Evolutionary conservation across 805 yeast species (phyloP).

Genomic region (Groenewaldozyma tartarivorans): DNA sequence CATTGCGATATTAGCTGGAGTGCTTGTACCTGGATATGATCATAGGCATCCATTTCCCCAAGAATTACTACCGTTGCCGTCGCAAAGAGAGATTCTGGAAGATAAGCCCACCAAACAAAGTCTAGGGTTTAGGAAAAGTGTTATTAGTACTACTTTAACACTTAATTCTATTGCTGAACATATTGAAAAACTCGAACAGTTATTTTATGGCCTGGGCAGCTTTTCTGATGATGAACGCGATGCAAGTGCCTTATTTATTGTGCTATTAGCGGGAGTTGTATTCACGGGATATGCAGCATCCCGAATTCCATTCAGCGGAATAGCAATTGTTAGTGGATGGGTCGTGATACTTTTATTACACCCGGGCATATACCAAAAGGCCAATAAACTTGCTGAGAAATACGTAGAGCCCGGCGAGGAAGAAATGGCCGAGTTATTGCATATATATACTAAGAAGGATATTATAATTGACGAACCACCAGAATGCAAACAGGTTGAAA

Average conservation of each 20-base stretch:
- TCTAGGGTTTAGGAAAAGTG: conserved; percentile 1
- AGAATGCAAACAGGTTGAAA: conserved; percentile 52
- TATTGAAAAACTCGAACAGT: conserved; percentile 43
- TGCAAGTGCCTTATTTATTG: conserved; percentile 51
- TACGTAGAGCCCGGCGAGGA: conserved; percentile 21
- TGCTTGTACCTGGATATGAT: conserved; percentile 63
- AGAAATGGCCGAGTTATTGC: conserved; percentile 26
- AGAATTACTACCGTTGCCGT: conserved; percentile 18
- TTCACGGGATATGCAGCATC: conserved; percentile 34
- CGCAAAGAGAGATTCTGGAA: neutral
- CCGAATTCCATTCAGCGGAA: conserved; percentile 46
- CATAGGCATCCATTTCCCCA: conserved; percentile 49
- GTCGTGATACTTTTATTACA: conserved; percentile 41
- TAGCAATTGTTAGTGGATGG: conserved; percentile 57
- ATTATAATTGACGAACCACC: conserved; percentile 57
- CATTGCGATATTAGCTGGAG: conserved; percentile 41
- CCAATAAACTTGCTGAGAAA: conserved; percentile 20
- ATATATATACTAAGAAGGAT: conserved; percentile 34
- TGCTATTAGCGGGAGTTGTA: conserved; percentile 6
- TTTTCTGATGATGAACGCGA: conserved; percentile 54
- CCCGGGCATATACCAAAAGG: conserved; percentile 38
- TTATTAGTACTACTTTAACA: conserved; percentile 5
- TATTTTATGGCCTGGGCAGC: conserved; percentile 54
- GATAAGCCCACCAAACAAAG: neutral
- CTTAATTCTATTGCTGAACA: conserved; percentile 29